Conservation (phyloP, 345 rosid species). For the Stellera chamaejasme region DNA sequence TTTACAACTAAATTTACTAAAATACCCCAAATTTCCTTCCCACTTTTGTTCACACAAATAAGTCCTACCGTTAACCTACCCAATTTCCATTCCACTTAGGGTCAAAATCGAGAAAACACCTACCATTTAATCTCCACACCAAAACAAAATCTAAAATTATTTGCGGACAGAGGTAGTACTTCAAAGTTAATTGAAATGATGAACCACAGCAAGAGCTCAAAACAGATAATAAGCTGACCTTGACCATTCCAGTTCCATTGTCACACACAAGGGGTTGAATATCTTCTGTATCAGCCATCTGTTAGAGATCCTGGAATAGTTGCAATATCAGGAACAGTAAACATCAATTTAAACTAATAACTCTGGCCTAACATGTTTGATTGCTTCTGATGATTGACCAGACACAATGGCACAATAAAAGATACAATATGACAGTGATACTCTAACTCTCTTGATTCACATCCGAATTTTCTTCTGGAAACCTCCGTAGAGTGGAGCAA, state of each 20-base stretch:
- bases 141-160: no score
- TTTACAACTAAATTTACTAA: no score
- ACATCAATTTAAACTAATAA: not conserved
- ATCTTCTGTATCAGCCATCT: slow-evolving; percentile 93
- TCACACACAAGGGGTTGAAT: slow-evolving; percentile 77
- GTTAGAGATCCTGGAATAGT: slow-evolving; percentile 14
- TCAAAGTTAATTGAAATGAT: not conserved
- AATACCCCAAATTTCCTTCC: no score
- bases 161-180: no score
- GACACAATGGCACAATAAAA: not conserved
- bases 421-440: not conserved
- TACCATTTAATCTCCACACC: no score
- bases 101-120: no score
- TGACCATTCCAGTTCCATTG: slow-evolving; percentile 77
- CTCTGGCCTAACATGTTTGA: not conserved
- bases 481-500: no score
- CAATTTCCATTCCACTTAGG: no score
- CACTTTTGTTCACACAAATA: no score
- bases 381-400: not conserved
- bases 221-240: slow-evolving; percentile 28
- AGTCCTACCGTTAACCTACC: no score
- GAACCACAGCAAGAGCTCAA: not conserved
- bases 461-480: not conserved
- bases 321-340: slow-evolving; percentile 7
- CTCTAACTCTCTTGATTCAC: slow-evolving; percentile 4